phyloP scores from a whole-genome alignment of 345 rosid genomes.

The Rubroshorea leprosula region DNA sequence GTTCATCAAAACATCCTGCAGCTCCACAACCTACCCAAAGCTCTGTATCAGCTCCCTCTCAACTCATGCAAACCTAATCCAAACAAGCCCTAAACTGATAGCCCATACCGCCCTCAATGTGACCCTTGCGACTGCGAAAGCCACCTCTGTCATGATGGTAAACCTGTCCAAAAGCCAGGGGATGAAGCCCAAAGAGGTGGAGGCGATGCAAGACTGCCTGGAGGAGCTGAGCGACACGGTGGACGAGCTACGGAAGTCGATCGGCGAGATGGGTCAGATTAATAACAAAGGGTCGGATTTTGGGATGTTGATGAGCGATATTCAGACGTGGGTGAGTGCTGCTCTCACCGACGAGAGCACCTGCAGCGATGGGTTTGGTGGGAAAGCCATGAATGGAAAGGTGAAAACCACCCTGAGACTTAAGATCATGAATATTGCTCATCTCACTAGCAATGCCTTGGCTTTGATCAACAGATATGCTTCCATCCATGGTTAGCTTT shows the following conservation, averaged over 20 bases:
- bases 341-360: slow-evolving; percentile 67
- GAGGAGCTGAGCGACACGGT: slow-evolving; percentile 54
- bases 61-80: slow-evolving; percentile 46
- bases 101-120: slow-evolving; percentile 63
- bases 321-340: slow-evolving; percentile 81
- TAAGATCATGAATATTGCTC: slow-evolving; percentile 40
- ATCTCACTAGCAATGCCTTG: slow-evolving; percentile 70
- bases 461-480: slow-evolving; percentile 63
- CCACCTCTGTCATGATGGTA: slow-evolving; percentile 35
- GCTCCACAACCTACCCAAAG: slow-evolving; percentile 49
- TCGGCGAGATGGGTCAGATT: slow-evolving; percentile 41
- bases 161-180: slow-evolving; percentile 37
- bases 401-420: slow-evolving; percentile 32
- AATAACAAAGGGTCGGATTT: slow-evolving; percentile 25
- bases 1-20: slow-evolving; percentile 59
- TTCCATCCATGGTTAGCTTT: slow-evolving; percentile 32
- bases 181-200: slow-evolving; percentile 41
- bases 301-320: slow-evolving; percentile 34
- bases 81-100: slow-evolving; percentile 60
- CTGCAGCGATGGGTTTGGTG: slow-evolving; percentile 63
- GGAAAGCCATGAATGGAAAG: slow-evolving; percentile 34
- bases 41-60: slow-evolving; percentile 63
- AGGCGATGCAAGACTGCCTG: slow-evolving; percentile 61
- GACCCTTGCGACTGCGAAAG: slow-evolving; percentile 37
- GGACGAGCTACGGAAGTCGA: slow-evolving; percentile 50